Percentiles rank a stretch among this genome's conserved stretches.
Conservation (phyloP, 2,329 filamentous ascomycete genomes). For the Aspergillus novoparasiticus region DNA sequence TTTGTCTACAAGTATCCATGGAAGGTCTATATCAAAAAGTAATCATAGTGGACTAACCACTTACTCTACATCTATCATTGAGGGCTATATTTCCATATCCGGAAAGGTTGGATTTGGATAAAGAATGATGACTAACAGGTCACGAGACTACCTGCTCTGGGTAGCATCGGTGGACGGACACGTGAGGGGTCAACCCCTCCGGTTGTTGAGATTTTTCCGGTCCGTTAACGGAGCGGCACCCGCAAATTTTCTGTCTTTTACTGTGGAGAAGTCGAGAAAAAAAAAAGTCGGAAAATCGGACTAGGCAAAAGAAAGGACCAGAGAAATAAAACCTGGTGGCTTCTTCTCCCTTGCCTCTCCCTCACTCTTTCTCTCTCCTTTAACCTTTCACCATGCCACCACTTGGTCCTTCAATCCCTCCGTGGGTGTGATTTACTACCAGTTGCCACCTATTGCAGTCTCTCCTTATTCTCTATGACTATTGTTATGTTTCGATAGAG, state of each 20-base stretch:
- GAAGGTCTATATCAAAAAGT: not conserved
- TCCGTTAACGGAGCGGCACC: slow-evolving; percentile 20
- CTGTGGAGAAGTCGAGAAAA: slow-evolving; percentile 19
- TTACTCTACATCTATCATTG: not conserved
- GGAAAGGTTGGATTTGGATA: not conserved
- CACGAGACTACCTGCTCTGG: not conserved
- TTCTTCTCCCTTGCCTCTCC: slow-evolving; percentile 7
- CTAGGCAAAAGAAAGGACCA: slow-evolving; percentile 9
- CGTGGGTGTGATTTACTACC: slow-evolving; percentile 24
- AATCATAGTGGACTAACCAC: not conserved
- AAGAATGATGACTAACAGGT: too few relatives aligned
- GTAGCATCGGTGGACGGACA: not conserved
- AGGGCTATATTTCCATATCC: not conserved
- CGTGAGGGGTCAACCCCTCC: slow-evolving; percentile 6
- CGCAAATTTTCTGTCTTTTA: slow-evolving; percentile 21
- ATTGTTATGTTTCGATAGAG: slow-evolving; percentile 25
- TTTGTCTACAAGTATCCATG: not conserved
- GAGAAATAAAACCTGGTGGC: not conserved
- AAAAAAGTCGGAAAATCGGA: slow-evolving; percentile 13
- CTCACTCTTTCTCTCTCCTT: slow-evolving; percentile 17
- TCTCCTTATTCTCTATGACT: slow-evolving; percentile 9
- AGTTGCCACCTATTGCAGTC: slow-evolving; percentile 9
- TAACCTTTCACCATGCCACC: slow-evolving; percentile 29
- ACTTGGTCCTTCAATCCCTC: slow-evolving; percentile 22
- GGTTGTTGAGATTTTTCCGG: slow-evolving; percentile 16